Conservation (phyloP, 2,329 filamentous ascomycete genomes). For the Pseudonectria foliicola region DNA sequence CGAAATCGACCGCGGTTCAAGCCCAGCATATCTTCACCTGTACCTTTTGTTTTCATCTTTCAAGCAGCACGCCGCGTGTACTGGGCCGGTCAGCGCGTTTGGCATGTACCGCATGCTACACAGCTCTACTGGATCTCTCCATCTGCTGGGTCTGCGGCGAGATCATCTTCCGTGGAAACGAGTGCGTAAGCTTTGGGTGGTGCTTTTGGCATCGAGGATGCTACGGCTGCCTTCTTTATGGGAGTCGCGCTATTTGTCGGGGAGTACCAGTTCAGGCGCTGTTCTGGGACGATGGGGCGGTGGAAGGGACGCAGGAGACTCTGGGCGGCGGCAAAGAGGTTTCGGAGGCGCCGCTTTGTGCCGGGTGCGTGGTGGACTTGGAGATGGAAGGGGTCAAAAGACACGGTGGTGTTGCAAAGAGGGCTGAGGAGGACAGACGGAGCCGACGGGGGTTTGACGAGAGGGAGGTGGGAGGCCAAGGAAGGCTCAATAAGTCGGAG, state of each 20-base stretch:
- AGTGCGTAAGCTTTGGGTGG: constrained; percentile 53
- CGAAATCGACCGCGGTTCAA: not conserved
- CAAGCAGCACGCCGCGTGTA: constrained; percentile 28
- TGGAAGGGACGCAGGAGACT: constrained; percentile 2
- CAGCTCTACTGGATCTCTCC: constrained; percentile 42
- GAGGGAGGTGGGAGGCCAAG: constrained; percentile 34
- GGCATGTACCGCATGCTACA: constrained; percentile 41
- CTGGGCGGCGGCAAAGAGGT: constrained; percentile 32
- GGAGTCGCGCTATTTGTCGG: constrained; percentile 31
- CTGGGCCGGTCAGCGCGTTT: constrained; percentile 42
- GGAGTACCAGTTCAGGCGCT: constrained; percentile 30
- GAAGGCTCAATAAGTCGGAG: constrained; percentile 10
- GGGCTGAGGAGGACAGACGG: constrained; percentile 37
- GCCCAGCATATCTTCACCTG: constrained; percentile 38
- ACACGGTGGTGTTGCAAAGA: constrained; percentile 31
- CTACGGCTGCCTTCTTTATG: constrained; percentile 50
- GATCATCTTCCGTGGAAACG: constrained; percentile 43
- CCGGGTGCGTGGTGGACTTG: constrained; percentile 34
- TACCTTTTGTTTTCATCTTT: constrained; percentile 47
- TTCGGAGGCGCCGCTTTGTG: constrained; percentile 41
- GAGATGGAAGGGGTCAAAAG: constrained; percentile 28
- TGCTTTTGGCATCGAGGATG: constrained; percentile 53
- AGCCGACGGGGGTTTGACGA: constrained; percentile 40
- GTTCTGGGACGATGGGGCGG: constrained; percentile 15
- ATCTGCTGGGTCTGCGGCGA: constrained; percentile 54